These are phyloP conservation scores for Ophiocordyceps camponoti-saundersi DNA, from an alignment of 2,329 filamentous ascomycete species.

Conservation along the genomic window DNA sequence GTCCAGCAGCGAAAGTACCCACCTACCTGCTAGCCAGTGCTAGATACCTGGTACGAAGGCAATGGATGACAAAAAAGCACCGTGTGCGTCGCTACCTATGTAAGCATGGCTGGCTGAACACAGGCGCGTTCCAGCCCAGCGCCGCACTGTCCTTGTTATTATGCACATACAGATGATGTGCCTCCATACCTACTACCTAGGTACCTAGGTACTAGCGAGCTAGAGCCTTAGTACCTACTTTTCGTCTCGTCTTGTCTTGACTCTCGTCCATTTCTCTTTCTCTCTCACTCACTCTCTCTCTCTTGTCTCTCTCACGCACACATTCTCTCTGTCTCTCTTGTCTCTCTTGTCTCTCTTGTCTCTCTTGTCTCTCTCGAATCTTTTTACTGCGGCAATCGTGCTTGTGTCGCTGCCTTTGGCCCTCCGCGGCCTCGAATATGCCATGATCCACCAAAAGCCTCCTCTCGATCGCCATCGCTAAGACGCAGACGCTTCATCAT, in stretches of 20 bases:
- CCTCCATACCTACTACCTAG: too few species aligned
- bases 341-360: neutral
- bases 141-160: neutral
- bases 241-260: neutral
- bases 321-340: neutral
- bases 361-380: neutral
- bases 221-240: neutral
- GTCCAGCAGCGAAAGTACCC: too few species aligned
- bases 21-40: neutral
- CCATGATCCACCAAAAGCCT: neutral
- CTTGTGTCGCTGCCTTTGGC: neutral
- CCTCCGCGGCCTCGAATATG: neutral
- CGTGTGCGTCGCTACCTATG: neutral
- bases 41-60: too few species aligned
- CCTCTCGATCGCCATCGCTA: neutral
- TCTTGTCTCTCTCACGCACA: too few species aligned
- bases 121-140: neutral
- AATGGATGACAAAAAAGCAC: neutral
- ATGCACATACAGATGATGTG: too few species aligned
- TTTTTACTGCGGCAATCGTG: neutral
- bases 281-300: neutral
- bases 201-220: neutral
- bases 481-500: constrained; percentile 11
- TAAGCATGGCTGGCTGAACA: neutral
- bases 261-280: neutral